Evolutionary conservation across 768 basidiomycete genomes (phyloP).

Genomic region (Pholiota molesta): DNA sequence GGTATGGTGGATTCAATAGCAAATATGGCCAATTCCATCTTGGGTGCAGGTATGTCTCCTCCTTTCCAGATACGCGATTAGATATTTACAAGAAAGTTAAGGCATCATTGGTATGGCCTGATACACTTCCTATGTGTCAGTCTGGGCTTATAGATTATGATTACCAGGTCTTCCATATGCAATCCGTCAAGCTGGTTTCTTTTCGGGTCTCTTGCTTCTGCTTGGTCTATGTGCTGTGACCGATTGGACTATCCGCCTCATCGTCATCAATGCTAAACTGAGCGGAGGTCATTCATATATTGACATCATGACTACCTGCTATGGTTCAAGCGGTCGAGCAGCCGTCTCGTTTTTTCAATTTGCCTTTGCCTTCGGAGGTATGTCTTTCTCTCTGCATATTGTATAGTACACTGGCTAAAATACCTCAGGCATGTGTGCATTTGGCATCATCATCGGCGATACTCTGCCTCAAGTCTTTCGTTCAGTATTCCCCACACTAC

Average conservation of each 20-base stretch:
- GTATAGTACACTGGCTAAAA: neutral
- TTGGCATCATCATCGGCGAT: constrained; percentile 97
- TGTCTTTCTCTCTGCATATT: constrained; percentile 20
- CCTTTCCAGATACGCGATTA: constrained; percentile 4
- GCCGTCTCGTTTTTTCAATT: constrained; percentile 98
- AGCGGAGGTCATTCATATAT: constrained; percentile 93
- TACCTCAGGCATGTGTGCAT: constrained; percentile 91
- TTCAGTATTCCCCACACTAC: constrained; percentile 74
- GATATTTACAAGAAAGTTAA: constrained; percentile 27
- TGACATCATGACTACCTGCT: constrained; percentile 92
- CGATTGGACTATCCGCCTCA: constrained; percentile 98
- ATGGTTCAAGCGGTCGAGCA: constrained; percentile 88
- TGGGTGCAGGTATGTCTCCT: constrained; percentile 76
- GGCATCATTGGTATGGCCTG: constrained; percentile 70
- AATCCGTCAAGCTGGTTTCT: constrained; percentile 91
- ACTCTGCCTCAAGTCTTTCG: constrained; percentile 95
- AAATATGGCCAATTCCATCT: constrained; percentile 95
- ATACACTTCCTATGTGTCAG: constrained; percentile 4
- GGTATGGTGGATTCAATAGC: constrained; percentile 80
- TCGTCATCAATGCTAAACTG: constrained; percentile 94
- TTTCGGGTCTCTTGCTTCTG: constrained; percentile 83
- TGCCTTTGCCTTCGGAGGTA: constrained; percentile 95
- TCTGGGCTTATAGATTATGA: constrained; percentile 11
- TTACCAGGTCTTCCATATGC: constrained; percentile 88
- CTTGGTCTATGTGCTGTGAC: constrained; percentile 81